These are phyloP conservation scores for Paecilomyces sp. DNA, from an alignment of 2,329 filamentous ascomycete species.

Conservation along the genomic window DNA sequence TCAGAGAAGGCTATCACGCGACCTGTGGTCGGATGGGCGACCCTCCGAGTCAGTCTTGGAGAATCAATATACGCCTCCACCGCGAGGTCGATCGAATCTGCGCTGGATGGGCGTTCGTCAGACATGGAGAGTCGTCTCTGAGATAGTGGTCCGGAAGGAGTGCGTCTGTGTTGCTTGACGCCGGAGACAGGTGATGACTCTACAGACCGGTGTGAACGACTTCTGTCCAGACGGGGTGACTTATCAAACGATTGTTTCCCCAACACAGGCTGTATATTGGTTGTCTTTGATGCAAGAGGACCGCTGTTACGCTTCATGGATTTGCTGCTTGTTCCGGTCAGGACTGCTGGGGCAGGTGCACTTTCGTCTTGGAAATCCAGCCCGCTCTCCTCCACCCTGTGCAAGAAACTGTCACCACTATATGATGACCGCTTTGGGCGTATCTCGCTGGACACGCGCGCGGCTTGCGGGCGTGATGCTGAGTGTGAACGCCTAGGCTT, in stretches of 20 bases:
- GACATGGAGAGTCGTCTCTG: constrained; percentile 40
- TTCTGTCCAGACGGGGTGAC: constrained; percentile 18
- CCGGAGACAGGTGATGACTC: constrained; percentile 18
- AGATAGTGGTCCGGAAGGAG: constrained; percentile 30
- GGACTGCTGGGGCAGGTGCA: constrained; percentile 62
- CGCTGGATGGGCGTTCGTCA: constrained; percentile 68
- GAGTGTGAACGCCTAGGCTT: constrained; percentile 11
- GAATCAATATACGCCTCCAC: constrained; percentile 80
- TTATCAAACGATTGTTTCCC: constrained; percentile 22
- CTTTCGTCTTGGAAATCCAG: constrained; percentile 46
- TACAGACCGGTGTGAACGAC: constrained; percentile 19
- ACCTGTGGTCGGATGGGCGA: constrained; percentile 76
- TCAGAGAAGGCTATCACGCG: constrained; percentile 92
- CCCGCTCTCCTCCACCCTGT: constrained; percentile 22
- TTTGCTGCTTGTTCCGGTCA: constrained; percentile 48
- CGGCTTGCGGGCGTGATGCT: constrained; percentile 7
- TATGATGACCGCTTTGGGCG: constrained; percentile 8
- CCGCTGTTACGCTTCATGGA: constrained; percentile 16
- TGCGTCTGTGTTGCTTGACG: constrained; percentile 27
- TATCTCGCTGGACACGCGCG: constrained; percentile 11
- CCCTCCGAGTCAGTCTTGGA: constrained; percentile 78
- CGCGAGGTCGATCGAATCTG: constrained; percentile 81
- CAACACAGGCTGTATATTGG: constrained; percentile 16
- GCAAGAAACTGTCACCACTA: constrained; percentile 4
- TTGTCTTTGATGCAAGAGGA: constrained; percentile 20